Base-by-base conservation (phyloP, 805 yeast genomes). In the Kodamaea fukazawae region DNA sequence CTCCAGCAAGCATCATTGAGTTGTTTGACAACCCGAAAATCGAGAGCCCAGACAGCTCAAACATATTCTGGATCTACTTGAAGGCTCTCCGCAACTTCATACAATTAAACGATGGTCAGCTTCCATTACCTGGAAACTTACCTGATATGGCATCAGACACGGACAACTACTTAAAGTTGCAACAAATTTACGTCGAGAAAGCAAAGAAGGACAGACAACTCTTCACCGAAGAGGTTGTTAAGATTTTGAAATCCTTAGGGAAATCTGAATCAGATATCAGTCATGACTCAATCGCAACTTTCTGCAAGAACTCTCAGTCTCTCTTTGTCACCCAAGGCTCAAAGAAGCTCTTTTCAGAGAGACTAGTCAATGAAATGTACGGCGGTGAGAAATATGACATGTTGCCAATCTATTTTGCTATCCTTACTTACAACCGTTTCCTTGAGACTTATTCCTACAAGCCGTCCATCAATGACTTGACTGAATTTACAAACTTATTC, bases 121-220 rank as follows among this genome's bases (percentile, higher is more conserved):
- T 86, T n/a, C 96, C 96, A 0, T 59, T 87, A 2, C 70, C 82
- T 2, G 96, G 95, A 0, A 73, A 65, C 0, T 55, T 90, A 4
- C 96, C 96, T 0, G 98, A 90, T 57, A 91, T 91, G 96, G 83
- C 86, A 14, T 77, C 96, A 0, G 78, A 80, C 45, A 82, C 96
- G 0, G 58, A 61, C 7, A 67, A 67, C 40, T 91, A 85, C 56
- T 67, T 83, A 2, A 57, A 52, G 7, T 60, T 91, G 27, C 84
- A 81, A 55, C 53, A 53, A 0, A 49, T 87, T 3, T 91, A 86
- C 54, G 57, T 71, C 12, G 61, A 55, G 1, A 83, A 82, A 51
- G 81, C 85, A 1, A 42, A 49, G 7, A 34, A 42, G 2, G 96
- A 89, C 56, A 56, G 63, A 32, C 48, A 54, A 15, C 22, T 36